Evolutionary conservation across 116 monocot species (phyloP).

Genomic region (Papilionanthe hybrid): DNA sequence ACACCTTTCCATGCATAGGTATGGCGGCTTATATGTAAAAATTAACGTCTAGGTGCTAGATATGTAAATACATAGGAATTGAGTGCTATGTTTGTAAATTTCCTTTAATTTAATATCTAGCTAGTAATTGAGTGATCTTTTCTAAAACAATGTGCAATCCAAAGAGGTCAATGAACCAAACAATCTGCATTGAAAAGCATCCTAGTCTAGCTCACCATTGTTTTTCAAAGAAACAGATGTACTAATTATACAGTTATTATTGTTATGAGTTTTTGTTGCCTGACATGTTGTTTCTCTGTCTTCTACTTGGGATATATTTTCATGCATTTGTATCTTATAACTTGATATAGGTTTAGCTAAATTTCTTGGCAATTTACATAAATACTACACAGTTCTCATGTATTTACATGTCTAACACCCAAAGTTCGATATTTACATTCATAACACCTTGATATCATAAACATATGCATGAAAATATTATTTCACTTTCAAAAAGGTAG

Average conservation of each 20-base stretch:
- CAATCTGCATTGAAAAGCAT: background rate
- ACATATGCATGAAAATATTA: no score
- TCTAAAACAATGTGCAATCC: background rate
- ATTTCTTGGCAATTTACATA: no score
- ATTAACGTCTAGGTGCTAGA: no score
- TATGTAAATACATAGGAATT: no score
- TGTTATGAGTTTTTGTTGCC: background rate
- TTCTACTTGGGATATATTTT: background rate
- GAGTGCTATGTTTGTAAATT: no score
- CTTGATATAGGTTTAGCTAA: background rate
- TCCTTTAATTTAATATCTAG: background rate
- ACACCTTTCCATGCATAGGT: no score
- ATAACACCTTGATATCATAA: no score
- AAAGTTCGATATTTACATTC: no score
- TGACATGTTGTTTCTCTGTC: background rate
- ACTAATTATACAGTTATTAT: background rate
- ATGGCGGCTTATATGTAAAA: no score
- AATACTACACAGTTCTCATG: no score
- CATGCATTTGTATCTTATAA: background rate
- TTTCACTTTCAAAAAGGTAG: no score
- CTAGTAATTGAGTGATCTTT: background rate
- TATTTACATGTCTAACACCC: no score
- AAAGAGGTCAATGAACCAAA: background rate
- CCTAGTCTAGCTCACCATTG: background rate
- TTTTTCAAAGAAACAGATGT: background rate